Evolutionary conservation across 139 green algal species (phyloP).

Genomic region (Ettlia oleoabundans): DNA sequence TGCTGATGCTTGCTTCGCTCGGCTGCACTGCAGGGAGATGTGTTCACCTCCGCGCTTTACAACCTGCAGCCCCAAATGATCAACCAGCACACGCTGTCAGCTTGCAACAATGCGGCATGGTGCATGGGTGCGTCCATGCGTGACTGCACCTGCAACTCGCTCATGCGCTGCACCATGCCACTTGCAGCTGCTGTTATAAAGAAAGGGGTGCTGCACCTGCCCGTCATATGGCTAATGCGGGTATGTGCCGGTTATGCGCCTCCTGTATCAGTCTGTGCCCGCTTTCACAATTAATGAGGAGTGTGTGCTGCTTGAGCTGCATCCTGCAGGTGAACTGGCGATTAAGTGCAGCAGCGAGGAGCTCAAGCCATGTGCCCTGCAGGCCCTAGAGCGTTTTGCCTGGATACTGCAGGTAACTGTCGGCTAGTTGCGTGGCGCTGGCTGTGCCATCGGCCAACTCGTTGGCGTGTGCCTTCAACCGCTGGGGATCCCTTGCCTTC

Average conservation of each 20-base stretch:
- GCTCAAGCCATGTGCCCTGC: constrained; percentile 60
- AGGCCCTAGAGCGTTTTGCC: constrained; percentile 64
- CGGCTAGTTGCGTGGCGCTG: too few species aligned
- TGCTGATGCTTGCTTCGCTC: too few species aligned
- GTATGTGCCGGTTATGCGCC: too few species aligned
- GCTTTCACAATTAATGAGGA: too few species aligned
- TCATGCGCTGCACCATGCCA: not conserved
- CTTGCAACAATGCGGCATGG: constrained; percentile 97
- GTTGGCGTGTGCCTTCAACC: too few species aligned
- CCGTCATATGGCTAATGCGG: too few species aligned
- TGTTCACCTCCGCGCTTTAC: constrained; percentile 28
- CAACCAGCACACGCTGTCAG: constrained; percentile 58
- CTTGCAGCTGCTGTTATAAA: not conserved
- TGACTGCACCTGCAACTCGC: not conserved
- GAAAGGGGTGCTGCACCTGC: not conserved
- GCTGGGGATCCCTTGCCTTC: too few species aligned
- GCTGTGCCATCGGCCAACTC: too few species aligned
- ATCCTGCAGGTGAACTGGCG: constrained; percentile 70
- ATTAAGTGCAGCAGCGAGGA: constrained; percentile 69
- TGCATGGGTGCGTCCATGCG: constrained; percentile 72
- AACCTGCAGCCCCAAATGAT: constrained; percentile 47
- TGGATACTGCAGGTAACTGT: too few species aligned
- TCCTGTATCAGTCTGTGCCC: too few species aligned
- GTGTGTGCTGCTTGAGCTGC: too few species aligned
- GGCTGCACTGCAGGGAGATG: constrained; percentile 21